Base-by-base conservation (phyloP, 1,139 yeast species). In the Blastobotrys persicus region DNA sequence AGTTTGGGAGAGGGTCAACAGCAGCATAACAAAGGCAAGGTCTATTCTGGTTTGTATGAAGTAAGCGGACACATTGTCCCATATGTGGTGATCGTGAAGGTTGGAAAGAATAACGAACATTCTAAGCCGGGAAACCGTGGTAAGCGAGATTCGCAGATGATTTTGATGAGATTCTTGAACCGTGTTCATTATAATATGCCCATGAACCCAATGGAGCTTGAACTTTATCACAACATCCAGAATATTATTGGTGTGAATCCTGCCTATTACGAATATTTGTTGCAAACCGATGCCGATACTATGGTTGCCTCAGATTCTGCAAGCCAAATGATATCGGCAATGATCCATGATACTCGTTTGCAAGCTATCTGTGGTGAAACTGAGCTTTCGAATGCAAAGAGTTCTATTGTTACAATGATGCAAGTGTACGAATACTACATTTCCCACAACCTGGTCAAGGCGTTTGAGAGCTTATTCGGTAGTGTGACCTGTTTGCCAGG, bases 281-380 rank as follows among this genome's bases (percentile, higher is more conserved):
- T 72, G 53, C 74, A 70, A 54, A 74, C 72, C 20, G 76, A 72
- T 60, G 76, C 75, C 26, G 75, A 71, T 58, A 71, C 75, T 1
- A 64, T 66, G 54, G 74, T 71, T 6, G 61, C 62, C 3, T 66
- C 62, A 1, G 73, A 69, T 33, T 65, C 74, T 19, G 61, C 70
- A 9, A 56, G 65, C 28, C 69, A 68, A 48, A 58, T 71, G 53
- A 65, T 69, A 17, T 67, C 73, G 3, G 55, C 68, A 11, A 59
- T 70, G 64, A 65, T 67, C 9, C 60, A 64, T 13, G 73, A 71
- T 48, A 63, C 65, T 28, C 63, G 64, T 37, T 60, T 72, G 31
- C 72, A 68, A 45, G 75, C 74, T 2, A 59, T 71, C 9, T 72
- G 76, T 51, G 75, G 75, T 42, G 76, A 71, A 50, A 71, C 75